Base-by-base conservation (phyloP, 2,329 filamentous ascomycete species). In the Hypoxylon sp. region DNA sequence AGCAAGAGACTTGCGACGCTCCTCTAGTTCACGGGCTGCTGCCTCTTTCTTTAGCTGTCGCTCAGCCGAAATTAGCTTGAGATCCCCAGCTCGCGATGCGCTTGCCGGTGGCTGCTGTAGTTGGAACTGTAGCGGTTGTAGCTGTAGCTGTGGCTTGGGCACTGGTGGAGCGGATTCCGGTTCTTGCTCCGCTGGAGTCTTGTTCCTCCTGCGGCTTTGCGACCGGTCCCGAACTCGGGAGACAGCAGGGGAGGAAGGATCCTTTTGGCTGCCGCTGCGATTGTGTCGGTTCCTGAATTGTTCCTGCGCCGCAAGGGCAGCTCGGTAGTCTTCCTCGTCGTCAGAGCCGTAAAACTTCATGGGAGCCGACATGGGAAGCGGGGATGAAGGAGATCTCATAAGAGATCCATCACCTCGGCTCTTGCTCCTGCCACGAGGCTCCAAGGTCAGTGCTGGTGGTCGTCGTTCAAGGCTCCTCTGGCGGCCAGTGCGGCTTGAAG, bases 21-120 rank as follows among this genome's bases (percentile, higher is more conserved):
- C 93, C 79, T 98, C 95, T 0, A 98, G 87, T 79, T 98, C 95
- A 53, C 92, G 90, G 6, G 94, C 94, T 8, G 92, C 92, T 54
- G 90, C 84, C 72, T 94, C 92, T 80, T 91, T 93, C 80, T 91
- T 92, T 53, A 86, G 81, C 66, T 89, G 87, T 51, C 88, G 84
- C 67, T 92, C 90, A 35, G 89, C 85, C 73, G 85, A 90, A 73
- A 86, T 85, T 64, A 83, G 79, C 65, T 82, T 85, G 64, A 89
- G 76, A 66, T 90, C 88, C 2, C 87, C 87, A 14, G 81, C 82
- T 68, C 85, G 84, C 49, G 85, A 81, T 6, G 83, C 46, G 61
- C 66, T 72, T 58, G 66, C 59, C 49, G 25, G 25, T 27, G 25
- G 25, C 25, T 27, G 25, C 25, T 27, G 25, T 27, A 27, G 25